Evolutionary conservation across 2,329 filamentous ascomycete genomes (phyloP), one percentile per base, ranked within the genome.

Genomic region (Fusarium torreyae): DNA sequence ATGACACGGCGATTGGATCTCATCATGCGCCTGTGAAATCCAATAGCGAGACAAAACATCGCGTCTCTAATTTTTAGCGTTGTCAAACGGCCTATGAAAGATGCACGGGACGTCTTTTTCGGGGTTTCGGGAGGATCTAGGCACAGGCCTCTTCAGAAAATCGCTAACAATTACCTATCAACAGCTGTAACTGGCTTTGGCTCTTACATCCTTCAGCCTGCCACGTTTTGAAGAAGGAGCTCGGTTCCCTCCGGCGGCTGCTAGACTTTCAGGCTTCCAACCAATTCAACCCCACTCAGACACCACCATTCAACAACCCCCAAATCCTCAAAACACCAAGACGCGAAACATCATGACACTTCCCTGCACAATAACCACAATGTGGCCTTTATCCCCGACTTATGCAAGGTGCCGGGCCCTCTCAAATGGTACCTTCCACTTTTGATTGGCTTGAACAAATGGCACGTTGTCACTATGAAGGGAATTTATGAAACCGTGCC

Each of bases 211-310:
- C 55, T 50, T 40, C 57, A 56, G 64, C 39, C 40, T 52, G 68
- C 72, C 68, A 74, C 56, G 63, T 70, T 57, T 46, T 48, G 36
- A 42, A 49, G 44, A 62, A 63, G 62, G 48, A 60, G 43, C 44
- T 72, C 71, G 71, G 71, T 58, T 70, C 53, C 63, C 57, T 66
- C 66, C 58, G 55, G 72, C 72, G 72, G 58, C 44, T 74, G 65
- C 46, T 46, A 39, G 28, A 38, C 54, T 38, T 54, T 31, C 46
- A 42, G 36, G n/a, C 50, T 55, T 39, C 48, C 31, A 49, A 40
- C 63, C 59, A 68, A 55, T 53, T 49, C 22, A 52, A 51, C 64
- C 49, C 64, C 46, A 66, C 55, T 18, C 57, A 51, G 44, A 63
- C 67, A 61, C 33, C 60, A 54, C 50, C 59, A 58, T 18, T 36